phyloP scores from a whole-genome alignment of 108 stramenopile species.

The Skeletonema menzelii region DNA sequence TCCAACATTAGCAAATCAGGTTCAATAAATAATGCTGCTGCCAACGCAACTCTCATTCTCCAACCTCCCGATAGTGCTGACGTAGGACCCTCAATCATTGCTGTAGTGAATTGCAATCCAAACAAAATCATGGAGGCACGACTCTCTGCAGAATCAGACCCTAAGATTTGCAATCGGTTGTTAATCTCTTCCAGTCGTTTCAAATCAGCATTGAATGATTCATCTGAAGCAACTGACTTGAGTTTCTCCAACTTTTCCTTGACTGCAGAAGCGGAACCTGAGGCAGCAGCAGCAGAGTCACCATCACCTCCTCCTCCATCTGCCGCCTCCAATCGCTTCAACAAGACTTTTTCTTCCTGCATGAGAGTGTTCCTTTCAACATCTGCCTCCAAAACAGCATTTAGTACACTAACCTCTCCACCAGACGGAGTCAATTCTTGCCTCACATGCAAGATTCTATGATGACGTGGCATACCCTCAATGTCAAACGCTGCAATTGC shows the following conservation, averaged over 20 bases:
- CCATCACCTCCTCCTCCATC: slow-evolving; percentile 20
- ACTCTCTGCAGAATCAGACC: slow-evolving; percentile 90
- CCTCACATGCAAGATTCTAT: slow-evolving; percentile 95
- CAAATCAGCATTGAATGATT: slow-evolving; percentile 66
- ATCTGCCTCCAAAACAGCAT: slow-evolving; percentile 96
- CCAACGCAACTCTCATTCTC: slow-evolving; percentile 98
- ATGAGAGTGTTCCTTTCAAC: slow-evolving; percentile 82
- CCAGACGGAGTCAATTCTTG: slow-evolving; percentile 85
- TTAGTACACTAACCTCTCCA: slow-evolving; percentile 87
- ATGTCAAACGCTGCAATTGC: slow-evolving; percentile 92
- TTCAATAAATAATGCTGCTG: slow-evolving; percentile 94
- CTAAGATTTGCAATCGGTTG: slow-evolving; percentile 83
- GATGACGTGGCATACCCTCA: slow-evolving; percentile 90
- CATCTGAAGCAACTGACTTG: slow-evolving; percentile 37
- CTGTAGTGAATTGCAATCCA: slow-evolving; percentile 91
- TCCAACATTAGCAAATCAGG: slow-evolving; percentile 76
- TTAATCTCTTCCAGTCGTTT: slow-evolving; percentile 85
- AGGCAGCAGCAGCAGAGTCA: slow-evolving; percentile 10
- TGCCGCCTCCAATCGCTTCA: slow-evolving; percentile 56
- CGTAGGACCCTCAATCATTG: slow-evolving; percentile 87
- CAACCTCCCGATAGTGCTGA: slow-evolving; percentile 93
- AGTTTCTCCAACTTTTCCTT: slow-evolving; percentile 59
- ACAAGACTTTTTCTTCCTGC: slow-evolving; percentile 72
- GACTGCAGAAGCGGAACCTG: slow-evolving; percentile 27
- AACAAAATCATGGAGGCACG: slow-evolving; percentile 85